These are phyloP conservation scores for Pilasporangium apinafurcum DNA, from an alignment of 352 stramenopile genomes.

Conservation along the genomic window DNA sequence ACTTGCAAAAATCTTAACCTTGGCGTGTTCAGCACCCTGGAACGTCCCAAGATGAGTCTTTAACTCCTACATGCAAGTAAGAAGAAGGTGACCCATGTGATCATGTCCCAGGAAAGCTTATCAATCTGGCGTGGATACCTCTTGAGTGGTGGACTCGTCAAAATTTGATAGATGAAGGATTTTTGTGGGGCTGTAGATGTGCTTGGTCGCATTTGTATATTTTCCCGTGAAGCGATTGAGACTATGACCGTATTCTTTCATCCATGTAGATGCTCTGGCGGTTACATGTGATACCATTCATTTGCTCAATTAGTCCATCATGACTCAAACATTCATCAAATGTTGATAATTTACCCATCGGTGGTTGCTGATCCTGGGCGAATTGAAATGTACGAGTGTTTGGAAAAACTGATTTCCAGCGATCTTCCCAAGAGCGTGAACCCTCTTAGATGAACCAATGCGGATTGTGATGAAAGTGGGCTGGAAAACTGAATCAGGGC, in stretches of 20 bases:
- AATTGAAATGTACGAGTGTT: constrained; percentile 42
- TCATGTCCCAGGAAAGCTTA: background rate
- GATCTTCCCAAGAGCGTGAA: constrained; percentile 44
- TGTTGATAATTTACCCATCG: background rate
- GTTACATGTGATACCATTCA: background rate
- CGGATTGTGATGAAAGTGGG: constrained; percentile 29
- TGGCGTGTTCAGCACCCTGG: constrained; percentile 29
- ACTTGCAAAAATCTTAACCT: constrained; percentile 40
- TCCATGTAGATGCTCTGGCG: constrained; percentile 5
- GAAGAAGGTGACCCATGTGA: background rate
- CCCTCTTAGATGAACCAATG: constrained; percentile 42
- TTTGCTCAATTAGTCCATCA: background rate
- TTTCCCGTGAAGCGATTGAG: constrained; percentile 62
- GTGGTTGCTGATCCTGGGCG: constrained; percentile 9
- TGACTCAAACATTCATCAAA: background rate
- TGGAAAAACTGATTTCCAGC: constrained; percentile 61
- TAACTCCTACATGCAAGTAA: constrained; percentile 14
- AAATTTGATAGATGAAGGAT: constrained; percentile 63
- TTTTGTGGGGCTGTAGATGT: constrained; percentile 64
- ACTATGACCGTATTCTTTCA: constrained; percentile 44
- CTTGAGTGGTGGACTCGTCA: constrained; percentile 19
- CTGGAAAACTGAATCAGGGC: constrained; percentile 53
- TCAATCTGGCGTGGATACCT: constrained; percentile 10
- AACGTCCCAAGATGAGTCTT: constrained; percentile 26
- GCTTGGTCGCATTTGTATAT: constrained; percentile 43